phyloP scores from a whole-genome alignment of 768 basidiomycete genomes.

The Mycena haematopus region DNA sequence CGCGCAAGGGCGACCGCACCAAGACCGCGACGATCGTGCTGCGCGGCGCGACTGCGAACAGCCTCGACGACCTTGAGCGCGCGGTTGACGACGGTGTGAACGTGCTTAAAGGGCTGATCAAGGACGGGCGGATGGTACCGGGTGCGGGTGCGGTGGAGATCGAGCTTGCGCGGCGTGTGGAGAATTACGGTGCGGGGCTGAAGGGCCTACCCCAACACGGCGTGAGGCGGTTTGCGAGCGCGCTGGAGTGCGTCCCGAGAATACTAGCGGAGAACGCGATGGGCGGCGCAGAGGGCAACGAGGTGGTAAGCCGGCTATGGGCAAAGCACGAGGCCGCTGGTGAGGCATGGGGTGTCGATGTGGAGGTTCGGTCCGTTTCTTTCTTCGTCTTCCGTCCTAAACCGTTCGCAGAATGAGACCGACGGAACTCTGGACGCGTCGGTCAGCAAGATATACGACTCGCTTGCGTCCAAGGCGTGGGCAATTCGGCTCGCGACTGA shows the following conservation, averaged over 20 bases:
- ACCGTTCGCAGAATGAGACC: constrained; percentile 62
- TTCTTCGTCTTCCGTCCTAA: constrained; percentile 5
- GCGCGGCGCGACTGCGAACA: constrained; percentile 93
- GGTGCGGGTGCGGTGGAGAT: constrained; percentile 96
- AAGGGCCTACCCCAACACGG: constrained; percentile 94
- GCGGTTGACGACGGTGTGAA: constrained; percentile 97
- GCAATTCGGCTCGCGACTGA: constrained; percentile 91
- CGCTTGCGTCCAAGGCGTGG: constrained; percentile 91
- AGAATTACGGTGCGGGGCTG: constrained; percentile 84
- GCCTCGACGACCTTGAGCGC: constrained; percentile 93
- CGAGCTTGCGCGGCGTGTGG: constrained; percentile 86
- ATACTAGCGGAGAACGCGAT: constrained; percentile 96
- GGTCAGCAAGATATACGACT: constrained; percentile 77
- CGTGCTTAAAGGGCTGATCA: constrained; percentile 91
- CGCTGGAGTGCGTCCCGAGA: constrained; percentile 91
- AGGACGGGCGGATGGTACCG: constrained; percentile 88
- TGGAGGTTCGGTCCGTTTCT: constrained; percentile 64
- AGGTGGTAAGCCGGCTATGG: constrained; percentile 87
- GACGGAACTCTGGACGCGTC: constrained; percentile 77
- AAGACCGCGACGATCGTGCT: constrained; percentile 94
- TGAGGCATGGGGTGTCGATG: constrained; percentile 83
- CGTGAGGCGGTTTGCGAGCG: constrained; percentile 86
- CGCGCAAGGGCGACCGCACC: constrained; percentile 68
- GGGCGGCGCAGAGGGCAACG: constrained; percentile 90
- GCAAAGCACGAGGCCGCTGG: constrained; percentile 85